Base-by-base conservation (phyloP, 106 monocot genomes). In the Iris macrosiphon region DNA sequence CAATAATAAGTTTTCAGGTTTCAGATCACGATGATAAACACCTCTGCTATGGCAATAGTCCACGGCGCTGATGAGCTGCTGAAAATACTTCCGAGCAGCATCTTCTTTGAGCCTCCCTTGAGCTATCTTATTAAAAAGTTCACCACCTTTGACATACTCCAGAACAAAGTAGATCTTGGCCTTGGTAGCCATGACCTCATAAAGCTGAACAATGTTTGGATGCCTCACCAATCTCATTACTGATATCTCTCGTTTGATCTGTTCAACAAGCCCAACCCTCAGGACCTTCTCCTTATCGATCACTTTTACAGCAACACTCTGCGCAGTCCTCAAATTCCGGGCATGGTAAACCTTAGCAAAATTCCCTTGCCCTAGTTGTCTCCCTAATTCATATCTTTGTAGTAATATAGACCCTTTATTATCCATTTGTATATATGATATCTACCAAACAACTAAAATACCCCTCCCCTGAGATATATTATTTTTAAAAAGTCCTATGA, bases 331-430 rank as follows among this genome's bases (percentile, higher is more conserved):
- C 26, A 83, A 26, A 49, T 57, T 78, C 26, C 74, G 64, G 12
- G 78, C 83, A 62, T 78, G 74, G 40, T 83, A 78, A 21, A 83
- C 83, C 62, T 83, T 83, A 22, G 78, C 83, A 53, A 83, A 83
- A 28, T 55, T 83, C 52, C 83, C 83, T 66, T 83, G 83, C 5
- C 83, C 83, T 54, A 83, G 45, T 63, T 70, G 25, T 67, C 83
- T 74, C 30, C 83, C 83, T 16, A 78, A 20, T 47, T 78, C 83
- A 42, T 83, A 83, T 48, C 41, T 78, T 31, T 83, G 61, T 62
- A 83, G 49, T 69, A 83, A 46, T 17, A 78, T 31, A 53, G 37
- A 44, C 19, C 57, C 45, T 27, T 61, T 79, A 54, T 59, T 38
- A 10, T 75, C 75, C 80, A 81, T 81, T 45, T 17, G 39, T 18